These are phyloP conservation scores for Solanum pinnatisectum DNA, from an alignment of 257 asterid species.

Conservation along the genomic window DNA sequence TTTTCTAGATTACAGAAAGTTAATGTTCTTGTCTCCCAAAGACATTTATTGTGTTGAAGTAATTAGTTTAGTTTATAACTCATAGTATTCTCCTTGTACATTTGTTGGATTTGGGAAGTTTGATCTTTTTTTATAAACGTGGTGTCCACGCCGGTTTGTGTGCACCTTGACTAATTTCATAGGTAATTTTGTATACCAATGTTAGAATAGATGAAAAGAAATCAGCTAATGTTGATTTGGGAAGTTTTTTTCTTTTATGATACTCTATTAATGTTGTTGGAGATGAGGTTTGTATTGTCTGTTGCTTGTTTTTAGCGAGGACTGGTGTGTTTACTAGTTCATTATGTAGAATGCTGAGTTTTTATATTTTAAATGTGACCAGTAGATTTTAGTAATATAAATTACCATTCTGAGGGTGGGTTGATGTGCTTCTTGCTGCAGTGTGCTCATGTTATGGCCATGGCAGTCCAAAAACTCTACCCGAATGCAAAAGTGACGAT, in stretches of 20 bases:
- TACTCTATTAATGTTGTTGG: neutral
- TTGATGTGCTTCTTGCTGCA: conserved; percentile 18
- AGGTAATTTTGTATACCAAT: neutral
- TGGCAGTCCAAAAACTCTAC: conserved; percentile 94
- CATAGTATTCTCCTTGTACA: neutral
- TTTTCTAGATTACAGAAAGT: neutral
- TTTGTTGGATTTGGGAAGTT: neutral
- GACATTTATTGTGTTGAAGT: neutral
- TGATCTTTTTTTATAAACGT: neutral
- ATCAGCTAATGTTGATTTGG: neutral
- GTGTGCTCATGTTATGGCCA: conserved; percentile 99
- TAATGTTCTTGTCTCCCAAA: neutral
- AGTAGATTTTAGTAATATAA: neutral
- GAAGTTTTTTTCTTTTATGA: neutral
- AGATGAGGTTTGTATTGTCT: neutral
- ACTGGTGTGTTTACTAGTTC: neutral
- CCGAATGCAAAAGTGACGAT: conserved; percentile 93
- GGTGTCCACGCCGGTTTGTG: neutral
- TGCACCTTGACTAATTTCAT: neutral
- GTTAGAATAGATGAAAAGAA: neutral
- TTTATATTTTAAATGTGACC: neutral
- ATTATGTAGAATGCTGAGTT: neutral
- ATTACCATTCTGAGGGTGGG: neutral
- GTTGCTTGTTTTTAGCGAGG: neutral
- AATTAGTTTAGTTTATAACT: neutral